Base-by-base conservation (phyloP, 2,329 filamentous ascomycete genomes). In the Epichloe sibirici region DNA sequence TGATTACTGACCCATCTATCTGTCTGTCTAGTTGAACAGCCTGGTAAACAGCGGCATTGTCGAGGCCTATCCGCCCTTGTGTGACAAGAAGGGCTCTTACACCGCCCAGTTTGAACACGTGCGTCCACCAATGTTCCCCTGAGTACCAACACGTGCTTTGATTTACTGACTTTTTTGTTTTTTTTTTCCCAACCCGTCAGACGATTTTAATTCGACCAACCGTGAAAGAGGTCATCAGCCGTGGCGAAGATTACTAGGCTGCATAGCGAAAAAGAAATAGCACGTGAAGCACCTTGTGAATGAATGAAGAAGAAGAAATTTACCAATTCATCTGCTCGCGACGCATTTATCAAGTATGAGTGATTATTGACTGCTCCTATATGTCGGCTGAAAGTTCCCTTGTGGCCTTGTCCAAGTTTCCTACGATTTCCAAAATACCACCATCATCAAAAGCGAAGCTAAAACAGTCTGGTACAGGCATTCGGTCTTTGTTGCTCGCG, bases 21-120 rank as follows among this genome's bases (percentile, higher is more conserved):
- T 21, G 17, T 17, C 15, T 44, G 13, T 49, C 23, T 35, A 90
- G 85, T 74, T 96, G 67, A 95, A 95, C 71, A 91, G 84, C 64
- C 76, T 96, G 43, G 89, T 96, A 46, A 77, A 81, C 43, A 82
- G 76, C 53, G 90, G 89, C 54, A 86, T 96, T 60, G 88, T 96
- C 44, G 88, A 96, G 70, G 82, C 87, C 44, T 96, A 96, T 66
- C 89, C 90, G 40, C 90, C 90, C 34, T 74, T 96, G 61, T 84
- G 86, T 60, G 90, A 96, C 71, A 83, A 90, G 71, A 95, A 94
- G 78, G 91, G 91, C 54, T 94, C 88, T 28, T 95, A 95, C 69
- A 94, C 90, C 28, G 91, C 90, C 57, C 90, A 96, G 67, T 95
- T 83, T 66, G 90, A 96, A 75, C 90, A 96, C 73, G 90, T 94